Base-by-base conservation (phyloP, 1,284 basidiomycete species). In the Ceratobasidium sp. region DNA sequence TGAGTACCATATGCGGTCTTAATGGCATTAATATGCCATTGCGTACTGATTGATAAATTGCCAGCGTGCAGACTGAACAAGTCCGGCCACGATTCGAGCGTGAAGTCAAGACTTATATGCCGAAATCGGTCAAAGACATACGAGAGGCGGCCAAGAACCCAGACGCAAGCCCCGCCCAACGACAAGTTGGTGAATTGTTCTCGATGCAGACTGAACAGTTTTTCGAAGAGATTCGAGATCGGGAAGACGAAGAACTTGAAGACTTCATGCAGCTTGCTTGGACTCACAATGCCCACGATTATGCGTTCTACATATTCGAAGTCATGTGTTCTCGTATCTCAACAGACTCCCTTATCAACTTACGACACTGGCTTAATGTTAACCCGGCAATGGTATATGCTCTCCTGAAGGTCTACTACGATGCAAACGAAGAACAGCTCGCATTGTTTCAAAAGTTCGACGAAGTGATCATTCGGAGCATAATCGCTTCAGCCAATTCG, bases 11-110 rank as follows among this genome's bases (percentile, higher is more conserved):
- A 54, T 28, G 80, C 2, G 17, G 20, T 15, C 9, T 59, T 52
- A 10, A 17, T 50, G n/a, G n/a, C 7, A 68, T 50, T 10, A 38
- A 26, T 69, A 26, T 26, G 26, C 54, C 5, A 23, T 23, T 9
- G 33, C 4, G 26, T 5, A 38, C 57, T 46, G n/a, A 66, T 26
- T 28, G 3, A 13, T 44, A 57, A 56, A 42, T 69, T 17, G 0
- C 46, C 54, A 91, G 91, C 77, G 88, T 91, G 10, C 86, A 87
- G 10, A 92, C 91, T 0, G 90, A 91, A 81, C 86, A 88, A 77
- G 85, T 83, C 62, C 82, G 91, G 17, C 84, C 85, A 62, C 87
- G 90, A 1, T 90, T 91, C 76, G 86, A 87, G 48, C 85, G 87
- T 33, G 84, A 86, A 42, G 10, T 64, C 6, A 64, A 74, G 28